phyloP scores from a whole-genome alignment of 192 early-diverging fungal genomes.

The Spinellus fusiger region DNA sequence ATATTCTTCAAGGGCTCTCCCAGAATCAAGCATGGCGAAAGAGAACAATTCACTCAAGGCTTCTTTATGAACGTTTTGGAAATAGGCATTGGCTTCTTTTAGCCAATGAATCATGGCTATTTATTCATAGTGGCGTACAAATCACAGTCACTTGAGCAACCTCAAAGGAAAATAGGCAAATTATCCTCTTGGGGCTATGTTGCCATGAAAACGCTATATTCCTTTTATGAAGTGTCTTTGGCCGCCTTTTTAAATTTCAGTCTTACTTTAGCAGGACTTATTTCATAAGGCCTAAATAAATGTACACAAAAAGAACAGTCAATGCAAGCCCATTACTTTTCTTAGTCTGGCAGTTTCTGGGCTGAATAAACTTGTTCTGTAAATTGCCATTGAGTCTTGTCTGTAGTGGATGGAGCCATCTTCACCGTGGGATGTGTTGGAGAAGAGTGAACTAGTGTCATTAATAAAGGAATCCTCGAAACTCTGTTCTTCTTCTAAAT shows the following conservation, averaged over 20 bases:
- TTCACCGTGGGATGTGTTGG: background rate
- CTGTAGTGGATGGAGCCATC: background rate
- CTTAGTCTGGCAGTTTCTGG: background rate
- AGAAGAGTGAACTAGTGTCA: constrained; percentile 20
- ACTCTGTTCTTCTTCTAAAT: background rate
- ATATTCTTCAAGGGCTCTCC: background rate
- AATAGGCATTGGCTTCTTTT: background rate
- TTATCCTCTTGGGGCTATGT: too few species aligned
- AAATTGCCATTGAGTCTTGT: background rate
- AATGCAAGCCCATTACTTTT: background rate
- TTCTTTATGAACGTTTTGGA: background rate
- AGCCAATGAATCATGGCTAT: background rate
- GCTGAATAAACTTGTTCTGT: background rate
- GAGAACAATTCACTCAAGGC: background rate
- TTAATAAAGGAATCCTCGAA: constrained; percentile 38
- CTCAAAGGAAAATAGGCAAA: too few species aligned
- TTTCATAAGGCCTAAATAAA: too few species aligned
- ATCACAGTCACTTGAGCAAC: too few species aligned
- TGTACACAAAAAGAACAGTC: background rate
- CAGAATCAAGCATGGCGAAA: background rate
- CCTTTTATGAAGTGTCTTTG: too few species aligned
- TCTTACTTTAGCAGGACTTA: too few species aligned
- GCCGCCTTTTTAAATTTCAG: background rate
- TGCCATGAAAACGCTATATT: too few species aligned
- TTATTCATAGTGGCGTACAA: too few species aligned